Conservation (phyloP, 2,329 filamentous ascomycete genomes). For the Pestalotiopsis sp. region DNA sequence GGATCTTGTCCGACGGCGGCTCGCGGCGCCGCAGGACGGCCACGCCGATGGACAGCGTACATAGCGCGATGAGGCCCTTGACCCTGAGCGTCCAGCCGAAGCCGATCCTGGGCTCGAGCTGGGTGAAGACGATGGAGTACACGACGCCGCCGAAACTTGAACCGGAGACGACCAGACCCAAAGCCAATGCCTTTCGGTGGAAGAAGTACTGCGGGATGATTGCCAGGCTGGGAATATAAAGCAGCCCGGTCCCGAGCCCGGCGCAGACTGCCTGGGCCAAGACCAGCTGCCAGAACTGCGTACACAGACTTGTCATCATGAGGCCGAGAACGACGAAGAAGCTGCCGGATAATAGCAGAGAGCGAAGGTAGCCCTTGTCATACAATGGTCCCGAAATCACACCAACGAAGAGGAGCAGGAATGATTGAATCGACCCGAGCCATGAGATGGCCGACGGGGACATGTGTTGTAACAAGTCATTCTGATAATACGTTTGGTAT, state of each 20-base stretch:
- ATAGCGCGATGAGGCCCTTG: slow-evolving; percentile 37
- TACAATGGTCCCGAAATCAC: slow-evolving; percentile 30
- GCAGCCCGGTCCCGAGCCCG: slow-evolving; percentile 44
- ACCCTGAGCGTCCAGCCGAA: slow-evolving; percentile 39
- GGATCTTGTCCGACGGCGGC: slow-evolving; percentile 11
- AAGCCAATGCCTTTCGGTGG: slow-evolving; percentile 41
- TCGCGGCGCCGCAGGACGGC: slow-evolving; percentile 15
- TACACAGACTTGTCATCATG: slow-evolving; percentile 26
- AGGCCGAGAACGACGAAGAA: slow-evolving; percentile 28
- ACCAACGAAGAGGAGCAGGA: slow-evolving; percentile 31
- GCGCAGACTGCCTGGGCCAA: slow-evolving; percentile 42
- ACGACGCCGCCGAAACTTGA: slow-evolving; percentile 35
- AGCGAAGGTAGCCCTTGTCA: slow-evolving; percentile 30
- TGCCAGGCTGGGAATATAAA: slow-evolving; percentile 41
- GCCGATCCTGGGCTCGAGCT: slow-evolving; percentile 29
- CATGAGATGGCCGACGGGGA: slow-evolving; percentile 10
- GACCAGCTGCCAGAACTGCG: slow-evolving; percentile 39
- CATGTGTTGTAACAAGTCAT: neutral
- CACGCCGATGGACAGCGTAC: slow-evolving; percentile 29
- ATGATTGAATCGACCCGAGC: slow-evolving; percentile 27
- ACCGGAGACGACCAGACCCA: slow-evolving; percentile 45
- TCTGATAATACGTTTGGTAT: slow-evolving; percentile 9
- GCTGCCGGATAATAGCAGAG: slow-evolving; percentile 27
- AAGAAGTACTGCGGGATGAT: slow-evolving; percentile 44
- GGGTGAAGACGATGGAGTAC: slow-evolving; percentile 40